A percentile compares a stretch with the other conserved stretches of the same genome.
Evolutionary conservation across 2,329 filamentous ascomycete species (phyloP).

Genomic region (Fusarium brevicatenulatum): DNA sequence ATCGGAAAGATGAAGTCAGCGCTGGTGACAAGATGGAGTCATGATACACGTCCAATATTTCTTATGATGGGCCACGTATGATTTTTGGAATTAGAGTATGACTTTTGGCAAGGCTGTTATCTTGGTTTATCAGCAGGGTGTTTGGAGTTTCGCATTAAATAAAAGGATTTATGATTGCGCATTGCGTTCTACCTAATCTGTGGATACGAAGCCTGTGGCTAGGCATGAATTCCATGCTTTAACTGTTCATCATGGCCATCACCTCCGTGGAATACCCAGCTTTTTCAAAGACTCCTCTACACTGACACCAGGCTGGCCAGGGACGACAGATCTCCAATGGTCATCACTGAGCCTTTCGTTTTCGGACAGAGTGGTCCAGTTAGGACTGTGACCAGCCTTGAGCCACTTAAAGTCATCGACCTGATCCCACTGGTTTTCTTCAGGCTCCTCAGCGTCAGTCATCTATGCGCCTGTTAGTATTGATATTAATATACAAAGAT

Average conservation of each 20-base stretch:
- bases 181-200: constrained; percentile 15
- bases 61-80: constrained; percentile 8
- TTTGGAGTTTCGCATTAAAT: constrained; percentile 18
- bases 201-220: not conserved
- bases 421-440: constrained; percentile 82
- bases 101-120: not conserved
- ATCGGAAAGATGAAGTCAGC: constrained; percentile 45
- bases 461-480: constrained; percentile 31
- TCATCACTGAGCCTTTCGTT: constrained; percentile 67
- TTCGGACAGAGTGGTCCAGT: constrained; percentile 79
- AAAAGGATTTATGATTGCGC: constrained; percentile 23
- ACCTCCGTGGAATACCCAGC: constrained; percentile 53
- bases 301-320: constrained; percentile 69
- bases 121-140: constrained; percentile 19
- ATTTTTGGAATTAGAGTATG: not conserved
- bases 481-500: not conserved
- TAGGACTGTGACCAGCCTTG: constrained; percentile 84
- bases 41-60: constrained; percentile 34
- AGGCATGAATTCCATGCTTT: constrained; percentile 3
- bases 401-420: constrained; percentile 99
- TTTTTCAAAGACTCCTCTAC: constrained; percentile 72
- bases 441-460: constrained; percentile 45
- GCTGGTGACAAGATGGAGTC: constrained; percentile 55
- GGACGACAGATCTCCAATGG: constrained; percentile 76
- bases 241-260: not conserved